phyloP scores from a whole-genome alignment of 2,329 filamentous ascomycete genomes.

The Gaeumannomyces tritici region DNA sequence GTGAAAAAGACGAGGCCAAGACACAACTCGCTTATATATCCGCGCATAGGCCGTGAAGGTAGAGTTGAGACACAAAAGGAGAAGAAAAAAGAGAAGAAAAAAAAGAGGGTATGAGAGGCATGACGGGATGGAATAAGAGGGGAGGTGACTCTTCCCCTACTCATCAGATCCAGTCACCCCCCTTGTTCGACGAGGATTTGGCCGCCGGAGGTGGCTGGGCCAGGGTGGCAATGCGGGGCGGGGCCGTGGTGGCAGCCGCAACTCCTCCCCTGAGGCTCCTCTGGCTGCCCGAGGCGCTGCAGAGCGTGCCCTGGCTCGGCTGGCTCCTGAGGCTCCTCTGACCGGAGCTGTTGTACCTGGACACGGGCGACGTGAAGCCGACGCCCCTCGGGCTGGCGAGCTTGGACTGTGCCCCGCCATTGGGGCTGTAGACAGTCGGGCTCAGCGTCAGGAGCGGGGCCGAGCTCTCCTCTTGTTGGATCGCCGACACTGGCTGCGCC shows the following conservation, averaged over 20 bases:
- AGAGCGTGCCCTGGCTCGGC: background rate
- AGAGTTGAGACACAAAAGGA: background rate
- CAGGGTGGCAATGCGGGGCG: background rate
- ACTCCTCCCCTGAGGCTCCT: background rate
- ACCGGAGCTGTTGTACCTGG: conserved; percentile 11
- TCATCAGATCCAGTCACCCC: conserved; percentile 12
- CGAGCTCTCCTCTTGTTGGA: conserved; percentile 7
- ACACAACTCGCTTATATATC: background rate
- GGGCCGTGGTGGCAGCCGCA: background rate
- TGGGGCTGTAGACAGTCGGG: conserved; percentile 41
- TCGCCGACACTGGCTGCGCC: background rate
- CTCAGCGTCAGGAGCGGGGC: conserved; percentile 28
- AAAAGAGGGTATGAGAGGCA: background rate
- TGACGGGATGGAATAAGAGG: background rate
- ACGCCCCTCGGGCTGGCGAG: conserved; percentile 33
- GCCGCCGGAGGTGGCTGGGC: conserved; percentile 5
- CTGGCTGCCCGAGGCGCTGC: background rate
- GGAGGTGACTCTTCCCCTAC: background rate
- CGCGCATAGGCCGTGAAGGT: background rate
- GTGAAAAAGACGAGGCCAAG: background rate
- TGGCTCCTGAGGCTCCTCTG: conserved; percentile 2
- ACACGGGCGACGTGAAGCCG: conserved; percentile 24
- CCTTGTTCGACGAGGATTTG: background rate
- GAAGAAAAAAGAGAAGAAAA: conserved; percentile 3
- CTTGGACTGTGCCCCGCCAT: conserved; percentile 16